Evolutionary conservation across 768 basidiomycete species (phyloP), one percentile per base, ranked within the genome.

Genomic region (Wakefieldia striispora): DNA sequence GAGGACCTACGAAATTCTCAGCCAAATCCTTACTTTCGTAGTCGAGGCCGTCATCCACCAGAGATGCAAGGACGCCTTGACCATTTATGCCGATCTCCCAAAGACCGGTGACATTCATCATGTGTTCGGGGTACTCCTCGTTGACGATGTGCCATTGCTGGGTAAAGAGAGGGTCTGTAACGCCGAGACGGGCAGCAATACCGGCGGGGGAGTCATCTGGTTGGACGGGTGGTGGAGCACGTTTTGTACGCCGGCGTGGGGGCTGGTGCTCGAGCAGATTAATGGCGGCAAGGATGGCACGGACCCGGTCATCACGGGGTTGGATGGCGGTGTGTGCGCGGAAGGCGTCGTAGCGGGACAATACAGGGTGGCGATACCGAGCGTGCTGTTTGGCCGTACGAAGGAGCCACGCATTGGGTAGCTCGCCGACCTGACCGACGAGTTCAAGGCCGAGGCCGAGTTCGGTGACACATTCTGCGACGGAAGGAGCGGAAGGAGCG

Each of bases 131-230:
- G 56, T 75, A 82, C 29, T 90, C 79, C 51, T 88, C 83, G 70
- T 99, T 98, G 52, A 97, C 80, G 20, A 97, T 75, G 72, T 97
- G 95, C 97, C 97, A 98, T 74, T 98, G 95, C 50, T 80, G 68
- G 14, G 75, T 63, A 64, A 97, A 93, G 51, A 86, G 73, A 0
- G 95, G 95, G 63, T 98, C 95, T 21, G 72, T 59, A 51, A 99
- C 84, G 17, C 75, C 79, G 34, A 95, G 75, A 11, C 76, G 74
- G 33, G 77, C 66, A 9, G 82, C 85, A 33, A 86, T 72, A 7
- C 67, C 75, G 37, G 74, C 64, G 14, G 83, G 57, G 1, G 55
- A 68, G 5, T 67, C 55, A 1, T 70, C 56, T 0, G 75, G 75
- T 14, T 55, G 62, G 36, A 78, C 58, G 13, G 82, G 76, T 20